Evolutionary conservation across 345 rosid genomes (phyloP).

Genomic region (Salix koriyanagi): DNA sequence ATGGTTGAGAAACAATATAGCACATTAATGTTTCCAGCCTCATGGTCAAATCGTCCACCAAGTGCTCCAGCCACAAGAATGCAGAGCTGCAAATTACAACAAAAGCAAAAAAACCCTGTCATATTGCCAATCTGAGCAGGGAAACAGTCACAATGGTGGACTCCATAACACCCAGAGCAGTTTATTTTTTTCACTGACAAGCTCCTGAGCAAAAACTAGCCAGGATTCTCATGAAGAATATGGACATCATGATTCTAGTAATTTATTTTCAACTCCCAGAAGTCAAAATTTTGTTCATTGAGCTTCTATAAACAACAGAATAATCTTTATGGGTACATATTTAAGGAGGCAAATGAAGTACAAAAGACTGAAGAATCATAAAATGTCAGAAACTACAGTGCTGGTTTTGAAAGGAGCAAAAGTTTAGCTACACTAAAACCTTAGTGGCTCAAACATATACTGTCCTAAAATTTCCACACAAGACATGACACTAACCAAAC

Average conservation of each 20-base stretch:
- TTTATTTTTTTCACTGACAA: neutral
- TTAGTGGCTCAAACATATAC: neutral
- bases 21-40: constrained; percentile 82
- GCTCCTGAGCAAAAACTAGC: neutral
- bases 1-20: constrained; percentile 50
- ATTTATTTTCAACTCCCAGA: neutral
- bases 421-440: neutral
- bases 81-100: constrained; percentile 50
- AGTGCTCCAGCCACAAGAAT: constrained; percentile 92
- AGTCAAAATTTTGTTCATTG: neutral
- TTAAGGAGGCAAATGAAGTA: neutral
- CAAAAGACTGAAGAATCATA: neutral
- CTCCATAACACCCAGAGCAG: neutral
- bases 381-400: neutral
- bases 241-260: neutral
- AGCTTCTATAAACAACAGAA: neutral
- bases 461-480: neutral
- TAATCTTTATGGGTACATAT: neutral
- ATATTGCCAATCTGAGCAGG: neutral
- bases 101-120: neutral
- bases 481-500: neutral
- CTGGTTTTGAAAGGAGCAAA: neutral
- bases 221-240: neutral
- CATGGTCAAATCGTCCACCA: constrained; percentile 96
- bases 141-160: neutral